Percentiles rank a stretch among this genome's conserved stretches.
Evolutionary conservation across 169 alveolate species (phyloP).

Genomic region (Ichthyophthirius multifiliis): DNA sequence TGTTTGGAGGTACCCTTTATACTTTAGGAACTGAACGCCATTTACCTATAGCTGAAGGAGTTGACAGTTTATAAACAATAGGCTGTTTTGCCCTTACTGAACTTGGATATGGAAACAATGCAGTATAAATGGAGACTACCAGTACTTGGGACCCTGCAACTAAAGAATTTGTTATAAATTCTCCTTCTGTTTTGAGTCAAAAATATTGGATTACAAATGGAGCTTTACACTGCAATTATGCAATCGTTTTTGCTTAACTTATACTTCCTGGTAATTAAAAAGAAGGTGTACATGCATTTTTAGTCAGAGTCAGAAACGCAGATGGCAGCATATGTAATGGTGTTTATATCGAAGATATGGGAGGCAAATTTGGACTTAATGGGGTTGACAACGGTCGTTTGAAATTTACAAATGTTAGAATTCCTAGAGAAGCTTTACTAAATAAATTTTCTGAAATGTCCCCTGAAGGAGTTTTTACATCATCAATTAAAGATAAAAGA

Average conservation of each 20-base stretch:
- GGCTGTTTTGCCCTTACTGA: slow-evolving; percentile 77
- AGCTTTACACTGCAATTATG: slow-evolving; percentile 69
- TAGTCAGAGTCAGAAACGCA: slow-evolving; percentile 50
- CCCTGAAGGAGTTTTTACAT: slow-evolving; percentile 58
- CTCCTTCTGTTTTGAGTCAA: slow-evolving; percentile 62
- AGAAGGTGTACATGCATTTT: slow-evolving; percentile 71
- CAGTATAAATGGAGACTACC: slow-evolving; percentile 58
- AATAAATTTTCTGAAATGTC: slow-evolving; percentile 48
- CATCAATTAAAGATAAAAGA: slow-evolving; percentile 34
- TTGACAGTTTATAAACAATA: slow-evolving; percentile 22
- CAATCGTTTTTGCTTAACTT: slow-evolving; percentile 77
- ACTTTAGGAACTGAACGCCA: slow-evolving; percentile 60
- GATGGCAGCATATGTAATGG: slow-evolving; percentile 43
- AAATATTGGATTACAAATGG: slow-evolving; percentile 82
- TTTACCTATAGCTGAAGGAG: slow-evolving; percentile 33
- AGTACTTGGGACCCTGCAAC: slow-evolving; percentile 59
- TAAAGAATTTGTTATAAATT: slow-evolving; percentile 49
- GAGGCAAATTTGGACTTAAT: slow-evolving; percentile 57
- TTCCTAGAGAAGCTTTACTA: slow-evolving; percentile 58
- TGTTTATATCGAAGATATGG: slow-evolving; percentile 68
- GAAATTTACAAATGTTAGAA: slow-evolving; percentile 48
- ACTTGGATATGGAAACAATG: slow-evolving; percentile 80
- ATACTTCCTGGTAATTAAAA: slow-evolving; percentile 32
- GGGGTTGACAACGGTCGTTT: slow-evolving; percentile 67
- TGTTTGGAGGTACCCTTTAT: slow-evolving; percentile 40